Evolutionary conservation across 2,329 filamentous ascomycete species (phyloP).

Genomic region (Sclerotinia spermophila): DNA sequence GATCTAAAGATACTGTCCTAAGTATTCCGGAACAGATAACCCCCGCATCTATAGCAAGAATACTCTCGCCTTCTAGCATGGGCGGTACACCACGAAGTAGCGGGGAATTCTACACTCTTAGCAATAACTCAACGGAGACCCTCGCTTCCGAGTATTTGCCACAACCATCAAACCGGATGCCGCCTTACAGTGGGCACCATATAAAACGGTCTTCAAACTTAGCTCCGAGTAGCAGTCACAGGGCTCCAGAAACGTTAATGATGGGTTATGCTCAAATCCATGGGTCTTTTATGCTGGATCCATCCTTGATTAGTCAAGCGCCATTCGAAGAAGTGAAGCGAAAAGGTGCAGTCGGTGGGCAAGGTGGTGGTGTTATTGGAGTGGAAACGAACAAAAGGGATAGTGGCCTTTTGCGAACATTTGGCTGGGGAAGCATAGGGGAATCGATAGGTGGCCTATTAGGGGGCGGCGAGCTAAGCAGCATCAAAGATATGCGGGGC

Average conservation of each 20-base stretch:
- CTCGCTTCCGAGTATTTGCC: conserved; percentile 82
- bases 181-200: conserved; percentile 41
- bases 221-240: conserved; percentile 42
- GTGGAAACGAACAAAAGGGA: conserved; percentile 69
- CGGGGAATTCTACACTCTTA: conserved; percentile 89
- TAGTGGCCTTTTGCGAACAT: conserved; percentile 74
- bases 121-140: conserved; percentile 93
- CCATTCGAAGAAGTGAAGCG: conserved; percentile 95
- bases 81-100: conserved; percentile 83
- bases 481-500: conserved; percentile 91
- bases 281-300: conserved; percentile 87
- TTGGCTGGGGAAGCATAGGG: conserved; percentile 85
- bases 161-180: conserved; percentile 44
- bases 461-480: conserved; percentile 83
- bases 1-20: conserved; percentile 40
- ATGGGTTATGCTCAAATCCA: conserved; percentile 97
- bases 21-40: conserved; percentile 55
- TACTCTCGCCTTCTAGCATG: conserved; percentile 74
- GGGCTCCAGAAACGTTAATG: conserved; percentile 75
- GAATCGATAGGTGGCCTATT: conserved; percentile 84
- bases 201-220: conserved; percentile 45
- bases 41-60: conserved; percentile 53
- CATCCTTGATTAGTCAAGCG: conserved; percentile 81
- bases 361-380: conserved; percentile 82
- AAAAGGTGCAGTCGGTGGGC: conserved; percentile 83